Base-by-base conservation (phyloP, 345 rosid genomes). In the Citropsis articulata region DNA sequence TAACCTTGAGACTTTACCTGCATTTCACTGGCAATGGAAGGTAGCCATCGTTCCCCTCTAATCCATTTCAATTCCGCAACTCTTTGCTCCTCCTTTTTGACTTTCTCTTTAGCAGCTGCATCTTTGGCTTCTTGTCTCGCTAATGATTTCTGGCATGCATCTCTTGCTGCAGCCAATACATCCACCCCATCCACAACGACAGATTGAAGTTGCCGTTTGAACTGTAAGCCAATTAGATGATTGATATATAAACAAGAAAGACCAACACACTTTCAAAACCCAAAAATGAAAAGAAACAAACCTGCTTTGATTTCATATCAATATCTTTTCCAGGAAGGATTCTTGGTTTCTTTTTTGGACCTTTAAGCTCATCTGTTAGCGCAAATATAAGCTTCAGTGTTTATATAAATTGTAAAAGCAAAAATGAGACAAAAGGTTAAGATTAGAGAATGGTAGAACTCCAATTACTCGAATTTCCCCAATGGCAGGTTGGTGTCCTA, bases 1-100 rank as follows among this genome's bases (percentile, higher is more conserved):
- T 62, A 70, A 61, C 72, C 69, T 72, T 21, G 79, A 73, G 21
- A 50, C 50, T 59, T 36, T 61, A 87, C 87, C 87, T 82, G 85
- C 92, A 89, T 83, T 45, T 83, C 83, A 75, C 72, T 76, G 53
- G 90, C 91, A 77, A 93, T 84, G n/a, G 95, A 87, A 80, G 94
- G 97, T 27, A 94, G 88, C 98, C 99, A 96, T 81, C 87, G 88
- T 81, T 92, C 94, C 45, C 98, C 97, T 78, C 98, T 84, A n/a
- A 85, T 62, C 76, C 75, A 87, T 85, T 90, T 94, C 81, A 92
- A 79, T 72, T 89, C 91, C 2, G 92, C 89, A 59, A 94, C 85
- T 84, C 97, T 84, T 75, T 92, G 92, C 84, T 92, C 97, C 78
- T 92, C 97, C 78, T 77, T 83, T 79, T 92, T 92, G n/a, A 86